phyloP scores from a whole-genome alignment of 2,329 filamentous ascomycete genomes.

The Microdochium trichocladiopsis region DNA sequence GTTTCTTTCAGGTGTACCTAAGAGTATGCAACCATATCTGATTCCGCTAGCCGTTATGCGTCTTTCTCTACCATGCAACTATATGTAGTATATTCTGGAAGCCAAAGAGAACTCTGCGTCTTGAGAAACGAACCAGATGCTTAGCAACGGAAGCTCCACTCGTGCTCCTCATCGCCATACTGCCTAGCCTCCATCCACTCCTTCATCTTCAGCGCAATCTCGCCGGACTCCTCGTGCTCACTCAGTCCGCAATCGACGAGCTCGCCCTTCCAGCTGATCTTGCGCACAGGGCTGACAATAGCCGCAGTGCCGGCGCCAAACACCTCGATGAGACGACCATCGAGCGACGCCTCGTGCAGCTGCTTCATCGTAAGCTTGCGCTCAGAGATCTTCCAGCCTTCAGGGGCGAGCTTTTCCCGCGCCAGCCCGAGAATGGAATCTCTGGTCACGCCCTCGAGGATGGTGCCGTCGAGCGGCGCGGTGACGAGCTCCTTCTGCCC shows the following conservation, averaged over 20 bases:
- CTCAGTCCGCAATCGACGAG: conserved; percentile 77
- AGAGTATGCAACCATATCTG: not conserved
- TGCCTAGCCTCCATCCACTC: conserved; percentile 94
- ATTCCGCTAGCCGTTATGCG: not conserved
- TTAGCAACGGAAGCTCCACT: conserved; percentile 67
- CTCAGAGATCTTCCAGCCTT: conserved; percentile 86
- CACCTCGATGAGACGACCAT: conserved; percentile 84
- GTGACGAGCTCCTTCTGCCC: conserved; percentile 90
- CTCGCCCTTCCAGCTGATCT: conserved; percentile 81
- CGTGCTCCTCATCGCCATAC: conserved; percentile 87
- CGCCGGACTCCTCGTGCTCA: conserved; percentile 77
- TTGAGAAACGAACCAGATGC: not conserved
- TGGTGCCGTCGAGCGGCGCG: conserved; percentile 93
- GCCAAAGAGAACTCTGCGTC: not conserved
- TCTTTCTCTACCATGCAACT: not conserved
- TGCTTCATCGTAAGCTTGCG: conserved; percentile 90
- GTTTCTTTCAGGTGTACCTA: too few species aligned
- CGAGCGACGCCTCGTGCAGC: conserved; percentile 69
- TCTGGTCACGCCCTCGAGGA: conserved; percentile 88
- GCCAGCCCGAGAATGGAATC: conserved; percentile 87
- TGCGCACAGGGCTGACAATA: conserved; percentile 83
- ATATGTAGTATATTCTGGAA: not conserved
- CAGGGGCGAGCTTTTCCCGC: conserved; percentile 69
- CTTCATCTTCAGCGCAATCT: conserved; percentile 82
- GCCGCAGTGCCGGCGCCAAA: conserved; percentile 93